A percentile compares a stretch with the other conserved stretches of the same genome.
Conservation (phyloP, 2,329 filamentous ascomycete genomes). For the Tolypocladium cylindrosporum region DNA sequence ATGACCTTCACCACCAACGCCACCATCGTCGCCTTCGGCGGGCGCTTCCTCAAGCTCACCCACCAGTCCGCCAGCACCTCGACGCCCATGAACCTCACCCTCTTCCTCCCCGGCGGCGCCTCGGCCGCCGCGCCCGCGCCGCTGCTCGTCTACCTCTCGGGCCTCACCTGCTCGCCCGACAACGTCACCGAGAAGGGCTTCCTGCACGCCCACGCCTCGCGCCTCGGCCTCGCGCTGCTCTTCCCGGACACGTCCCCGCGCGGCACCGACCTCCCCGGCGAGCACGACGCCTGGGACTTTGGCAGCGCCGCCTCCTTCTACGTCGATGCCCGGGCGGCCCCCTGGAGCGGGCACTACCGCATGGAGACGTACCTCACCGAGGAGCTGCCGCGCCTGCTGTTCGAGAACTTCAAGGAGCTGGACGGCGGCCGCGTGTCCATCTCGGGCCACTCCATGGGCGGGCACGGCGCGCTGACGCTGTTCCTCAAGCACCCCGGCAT, state of each 20-base stretch:
- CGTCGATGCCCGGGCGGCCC: slow-evolving; percentile 68
- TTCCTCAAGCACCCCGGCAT: slow-evolving; percentile 85
- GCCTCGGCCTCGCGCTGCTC: slow-evolving; percentile 79
- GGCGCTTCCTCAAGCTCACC: slow-evolving; percentile 87
- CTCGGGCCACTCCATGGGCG: slow-evolving; percentile 94
- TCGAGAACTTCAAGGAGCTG: slow-evolving; percentile 58
- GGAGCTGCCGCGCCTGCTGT: slow-evolving; percentile 75
- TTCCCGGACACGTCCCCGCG: slow-evolving; percentile 94
- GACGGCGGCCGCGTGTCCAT: slow-evolving; percentile 68
- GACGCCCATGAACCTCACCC: slow-evolving; percentile 86
- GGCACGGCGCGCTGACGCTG: slow-evolving; percentile 86
- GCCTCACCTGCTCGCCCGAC: slow-evolving; percentile 89
- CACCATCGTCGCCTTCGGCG: slow-evolving; percentile 84
- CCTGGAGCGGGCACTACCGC: slow-evolving; percentile 70
- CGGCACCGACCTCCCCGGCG: slow-evolving; percentile 68
- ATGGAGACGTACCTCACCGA: slow-evolving; percentile 92
- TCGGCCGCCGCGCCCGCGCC: slow-evolving; percentile 49
- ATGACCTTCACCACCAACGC: slow-evolving; percentile 88
- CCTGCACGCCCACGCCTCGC: slow-evolving; percentile 73
- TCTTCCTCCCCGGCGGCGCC: slow-evolving; percentile 76
- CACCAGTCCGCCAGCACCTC: slow-evolving; percentile 71
- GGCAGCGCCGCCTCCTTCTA: slow-evolving; percentile 92
- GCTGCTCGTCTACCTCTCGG: slow-evolving; percentile 85
- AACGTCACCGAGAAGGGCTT: slow-evolving; percentile 79
- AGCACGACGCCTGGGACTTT: slow-evolving; percentile 87